Evolutionary conservation across 345 rosid genomes (phyloP).

Genomic region (Gossypium herbaceum): DNA sequence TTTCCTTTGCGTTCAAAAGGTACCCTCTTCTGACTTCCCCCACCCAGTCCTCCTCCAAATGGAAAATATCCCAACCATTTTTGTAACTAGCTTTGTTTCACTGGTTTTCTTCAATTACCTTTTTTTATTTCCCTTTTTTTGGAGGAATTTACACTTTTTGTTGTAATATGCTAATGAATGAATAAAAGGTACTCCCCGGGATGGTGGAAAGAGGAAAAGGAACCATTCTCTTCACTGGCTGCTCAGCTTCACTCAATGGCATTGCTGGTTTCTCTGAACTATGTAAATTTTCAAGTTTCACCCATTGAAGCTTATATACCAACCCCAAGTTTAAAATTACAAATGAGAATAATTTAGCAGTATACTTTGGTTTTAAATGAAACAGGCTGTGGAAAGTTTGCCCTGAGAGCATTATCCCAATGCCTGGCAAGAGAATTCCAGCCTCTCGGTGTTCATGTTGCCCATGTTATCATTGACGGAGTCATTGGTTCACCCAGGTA

Average conservation of each 20-base stretch:
- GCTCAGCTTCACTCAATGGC: slow-evolving; percentile 84
- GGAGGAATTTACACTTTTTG: neutral
- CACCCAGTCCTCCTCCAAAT: too few species aligned
- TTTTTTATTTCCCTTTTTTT: neutral
- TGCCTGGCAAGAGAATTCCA: slow-evolving; percentile 82
- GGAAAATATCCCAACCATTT: neutral
- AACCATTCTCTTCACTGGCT: slow-evolving; percentile 87
- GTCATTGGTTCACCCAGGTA: slow-evolving; percentile 75
- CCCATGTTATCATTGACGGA: slow-evolving; percentile 83
- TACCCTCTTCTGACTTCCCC: neutral
- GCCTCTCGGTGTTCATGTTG: slow-evolving; percentile 76
- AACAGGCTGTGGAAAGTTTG: slow-evolving; percentile 90
- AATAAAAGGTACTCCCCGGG: slow-evolving; percentile 65
- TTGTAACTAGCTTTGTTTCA: neutral
- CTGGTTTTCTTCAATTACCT: neutral
- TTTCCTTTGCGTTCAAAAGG: slow-evolving; percentile 90
- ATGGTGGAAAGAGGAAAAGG: slow-evolving; percentile 92
- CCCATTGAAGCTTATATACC: neutral
- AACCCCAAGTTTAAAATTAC: neutral
- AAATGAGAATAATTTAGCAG: neutral
- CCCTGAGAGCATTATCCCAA: slow-evolving; percentile 75
- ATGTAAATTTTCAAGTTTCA: slow-evolving; percentile 39
- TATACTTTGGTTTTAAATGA: neutral
- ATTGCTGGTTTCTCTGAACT: slow-evolving; percentile 81
- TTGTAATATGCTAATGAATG: neutral